Base-by-base conservation (phyloP, 768 basidiomycete genomes). In the Amanita fuliginea region DNA sequence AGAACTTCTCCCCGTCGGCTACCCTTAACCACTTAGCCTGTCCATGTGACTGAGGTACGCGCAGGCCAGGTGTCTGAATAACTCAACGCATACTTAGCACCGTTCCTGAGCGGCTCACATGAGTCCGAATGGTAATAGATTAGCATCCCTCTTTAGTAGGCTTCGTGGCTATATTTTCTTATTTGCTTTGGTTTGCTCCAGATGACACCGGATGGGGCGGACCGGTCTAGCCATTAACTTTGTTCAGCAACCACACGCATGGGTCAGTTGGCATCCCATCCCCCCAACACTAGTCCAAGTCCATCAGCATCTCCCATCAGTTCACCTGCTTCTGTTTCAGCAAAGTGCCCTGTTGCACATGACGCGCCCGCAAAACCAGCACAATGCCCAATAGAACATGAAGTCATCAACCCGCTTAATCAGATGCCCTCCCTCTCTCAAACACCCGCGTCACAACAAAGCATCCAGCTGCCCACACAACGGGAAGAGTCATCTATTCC, bases 391-490 rank as follows among this genome's bases (percentile, higher is more conserved):
- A 65, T 86, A 9, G 75, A 80, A 55, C 78, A 83, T 54, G 65
- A 67, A 34, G 56, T 65, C 18, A 62, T 93, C 47, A 86, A 89
- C 50, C 68, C 74, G 11, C 67, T 85, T 45, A 98, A 96, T 67
- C 82, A 93, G 58, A 96, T 98, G 76, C 95, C 95, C 1, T 57
- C 66, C n/a, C 79, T 94, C 28, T 72, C 85, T 0, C 89, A 94
- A 59, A 66, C 70, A 0, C 81, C 77, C 1, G 70, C 81, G 1
- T 72, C 77, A 5, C 64, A 74, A 3, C 83, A 90, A 62, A 61
- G 65, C 2, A 54, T 71, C 1, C 67, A 70, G 34, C 74, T 98
- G 16, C 86, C 93, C 3, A 84, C 80, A 0, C 71, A 79, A 14
- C 80, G 95, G 54, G 81, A 76, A 4, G 72, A 75, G 44, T 95